Evolutionary conservation across 306 rosid species (phyloP), one percentile per base, ranked within the genome.

Genomic region (Vigna unguiculata): DNA sequence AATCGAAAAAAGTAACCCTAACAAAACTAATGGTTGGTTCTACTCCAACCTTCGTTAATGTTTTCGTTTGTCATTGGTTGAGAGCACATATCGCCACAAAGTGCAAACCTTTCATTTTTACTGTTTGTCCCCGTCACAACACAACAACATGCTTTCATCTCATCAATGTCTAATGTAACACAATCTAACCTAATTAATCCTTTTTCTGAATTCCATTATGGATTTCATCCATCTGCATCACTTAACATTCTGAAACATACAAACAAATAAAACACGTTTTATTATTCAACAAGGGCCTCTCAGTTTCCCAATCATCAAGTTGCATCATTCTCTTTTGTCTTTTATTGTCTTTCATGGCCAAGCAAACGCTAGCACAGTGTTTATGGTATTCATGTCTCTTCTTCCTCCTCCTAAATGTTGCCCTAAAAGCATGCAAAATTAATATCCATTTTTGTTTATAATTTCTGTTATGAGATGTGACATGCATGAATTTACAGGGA

Each of bases 11-110:
- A 15, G 0, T 20, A 14, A 22, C 3, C 66, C 21, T 36, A 64
- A 64, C 9, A 32, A 51, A 51, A 51, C 20, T 47, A 51, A n/a
- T 28, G 48, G 19, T 69, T 0, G 16, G 24, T 62, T 62, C 60
- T 5, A 28, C 17, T n/a, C 46, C 43, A 25, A 19, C 41, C 45
- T 47, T 14, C 7, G 16, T 24, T 13, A 58, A 25, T 9, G 38
- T 55, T 55, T 38, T 78, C 30, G 41, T 76, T 41, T 76, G 67
- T n/a, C 28, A 62, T 72, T 76, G 78, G 90, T 71, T 28, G 84
- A 67, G 97, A 90, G 96, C 48, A 82, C 78, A 87, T 80, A 59
- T 88, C 89, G 97, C 89, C 78, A 69, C 32, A 17, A 16, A 72
- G 36, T 82, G 72, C 30, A 17, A 16, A 75, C 41, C 30, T 78